phyloP scores from a whole-genome alignment of 345 rosid genomes.

The Ceriops decandra region DNA sequence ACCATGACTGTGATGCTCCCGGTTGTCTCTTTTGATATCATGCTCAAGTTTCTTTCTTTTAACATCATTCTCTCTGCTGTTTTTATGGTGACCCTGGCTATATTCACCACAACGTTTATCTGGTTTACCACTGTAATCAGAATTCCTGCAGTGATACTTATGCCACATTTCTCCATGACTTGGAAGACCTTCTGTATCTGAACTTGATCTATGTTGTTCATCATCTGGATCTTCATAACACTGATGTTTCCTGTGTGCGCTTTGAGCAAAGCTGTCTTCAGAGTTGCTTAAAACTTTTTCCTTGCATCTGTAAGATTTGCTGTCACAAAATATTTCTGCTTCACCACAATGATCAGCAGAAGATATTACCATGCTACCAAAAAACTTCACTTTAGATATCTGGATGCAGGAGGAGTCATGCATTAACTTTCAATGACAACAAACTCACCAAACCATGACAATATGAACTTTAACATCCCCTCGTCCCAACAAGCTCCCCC shows the following conservation, averaged over 20 bases:
- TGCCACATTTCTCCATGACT: slow-evolving; percentile 28
- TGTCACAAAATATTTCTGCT: slow-evolving; percentile 15
- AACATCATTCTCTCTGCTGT: slow-evolving; percentile 12
- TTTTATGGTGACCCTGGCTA: slow-evolving; percentile 18
- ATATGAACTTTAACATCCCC: neutral
- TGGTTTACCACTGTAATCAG: slow-evolving; percentile 13
- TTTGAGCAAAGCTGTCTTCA: slow-evolving; percentile 24
- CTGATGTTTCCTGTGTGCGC: slow-evolving; percentile 16
- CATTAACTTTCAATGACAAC: neutral
- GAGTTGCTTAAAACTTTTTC: slow-evolving; percentile 23
- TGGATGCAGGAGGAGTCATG: neutral
- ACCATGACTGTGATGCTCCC: slow-evolving; percentile 20
- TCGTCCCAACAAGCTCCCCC: no score
- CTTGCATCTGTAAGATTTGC: slow-evolving; percentile 8
- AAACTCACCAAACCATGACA: neutral
- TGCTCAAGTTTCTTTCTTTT: slow-evolving; percentile 21
- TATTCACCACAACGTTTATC: slow-evolving; percentile 27
- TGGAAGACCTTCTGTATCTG: slow-evolving; percentile 32
- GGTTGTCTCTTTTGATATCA: slow-evolving; percentile 12
- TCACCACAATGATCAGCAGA: slow-evolving; percentile 6
- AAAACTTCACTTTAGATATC: neutral
- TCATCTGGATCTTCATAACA: neutral
- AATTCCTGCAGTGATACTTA: slow-evolving; percentile 13
- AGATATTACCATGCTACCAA: slow-evolving; percentile 20
- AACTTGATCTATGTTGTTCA: slow-evolving; percentile 30